A percentile compares a stretch with the other conserved stretches of the same genome.
phyloP scores from a whole-genome alignment of 352 stramenopile genomes.

The Phytopythium litorale region DNA sequence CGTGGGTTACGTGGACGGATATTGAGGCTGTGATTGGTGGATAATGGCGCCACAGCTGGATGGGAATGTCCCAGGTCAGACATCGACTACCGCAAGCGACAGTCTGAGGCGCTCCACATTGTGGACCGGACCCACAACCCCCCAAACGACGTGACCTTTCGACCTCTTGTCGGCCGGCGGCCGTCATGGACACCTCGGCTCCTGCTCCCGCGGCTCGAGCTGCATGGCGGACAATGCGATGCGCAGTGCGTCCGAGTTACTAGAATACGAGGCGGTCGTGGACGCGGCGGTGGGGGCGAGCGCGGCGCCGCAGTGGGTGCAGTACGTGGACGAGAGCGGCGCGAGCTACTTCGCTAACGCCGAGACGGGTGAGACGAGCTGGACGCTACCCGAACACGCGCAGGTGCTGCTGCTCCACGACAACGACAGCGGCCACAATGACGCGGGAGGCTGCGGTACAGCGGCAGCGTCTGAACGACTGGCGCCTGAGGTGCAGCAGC shows the following conservation, averaged over 20 bases:
- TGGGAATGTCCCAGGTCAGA: not conserved
- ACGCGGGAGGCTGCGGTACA: not conserved
- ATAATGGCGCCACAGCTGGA: not conserved
- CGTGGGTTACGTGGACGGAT: not conserved
- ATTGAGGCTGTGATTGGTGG: not conserved
- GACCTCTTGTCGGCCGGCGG: not conserved
- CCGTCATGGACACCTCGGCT: not conserved
- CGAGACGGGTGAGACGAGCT: slow-evolving; percentile 38
- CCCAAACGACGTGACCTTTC: not conserved
- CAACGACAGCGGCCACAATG: not conserved
- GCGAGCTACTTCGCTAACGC: slow-evolving; percentile 43
- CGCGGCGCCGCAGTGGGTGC: slow-evolving; percentile 21
- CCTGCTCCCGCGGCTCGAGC: not conserved
- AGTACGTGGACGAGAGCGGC: slow-evolving; percentile 35
- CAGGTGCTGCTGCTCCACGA: slow-evolving; percentile 10
- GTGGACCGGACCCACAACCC: not conserved
- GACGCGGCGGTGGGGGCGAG: not conserved
- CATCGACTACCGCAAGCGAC: not conserved
- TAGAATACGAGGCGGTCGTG: not conserved
- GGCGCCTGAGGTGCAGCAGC: slow-evolving; percentile 18
- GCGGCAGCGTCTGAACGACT: slow-evolving; percentile 13
- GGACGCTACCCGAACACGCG: slow-evolving; percentile 21
- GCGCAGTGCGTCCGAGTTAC: not conserved
- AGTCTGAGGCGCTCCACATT: not conserved
- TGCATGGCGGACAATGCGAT: slow-evolving; percentile 3